These are phyloP conservation scores for Monilinia laxa DNA, from an alignment of 2,329 filamentous ascomycete genomes.

Conservation along the genomic window DNA sequence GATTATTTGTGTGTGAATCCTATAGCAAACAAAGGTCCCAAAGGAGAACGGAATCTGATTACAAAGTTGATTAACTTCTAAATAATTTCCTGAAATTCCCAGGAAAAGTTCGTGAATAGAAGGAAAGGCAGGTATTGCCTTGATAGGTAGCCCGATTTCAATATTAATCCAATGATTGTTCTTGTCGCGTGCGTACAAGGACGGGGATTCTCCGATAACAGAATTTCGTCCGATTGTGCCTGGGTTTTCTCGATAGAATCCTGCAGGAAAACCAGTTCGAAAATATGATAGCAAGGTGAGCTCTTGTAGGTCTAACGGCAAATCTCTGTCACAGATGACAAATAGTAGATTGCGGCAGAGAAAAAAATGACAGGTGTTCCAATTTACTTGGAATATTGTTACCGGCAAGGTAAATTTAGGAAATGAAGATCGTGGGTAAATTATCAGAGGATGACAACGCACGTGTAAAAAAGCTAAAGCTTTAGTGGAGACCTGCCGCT, in stretches of 20 bases:
- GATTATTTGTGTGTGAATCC: background rate
- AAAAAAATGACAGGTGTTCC: constrained; percentile 5
- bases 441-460: constrained; percentile 13
- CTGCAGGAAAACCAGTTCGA: constrained; percentile 8
- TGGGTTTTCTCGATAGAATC: constrained; percentile 17
- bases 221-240: constrained; percentile 16
- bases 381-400: constrained; percentile 5
- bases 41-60: constrained; percentile 14
- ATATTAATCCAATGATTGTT: constrained; percentile 31
- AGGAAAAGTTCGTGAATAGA: constrained; percentile 8
- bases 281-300: constrained; percentile 7
- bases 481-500: constrained; percentile 13
- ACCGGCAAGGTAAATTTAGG: constrained; percentile 10
- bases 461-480: constrained; percentile 20
- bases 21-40: background rate
- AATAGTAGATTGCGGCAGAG: constrained; percentile 11
- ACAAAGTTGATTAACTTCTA: constrained; percentile 9
- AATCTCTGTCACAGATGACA: constrained; percentile 5
- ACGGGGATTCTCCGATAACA: constrained; percentile 26
- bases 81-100: background rate
- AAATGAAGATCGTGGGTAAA: constrained; percentile 20
- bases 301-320: background rate
- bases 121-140: constrained; percentile 26
- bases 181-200: constrained; percentile 31
- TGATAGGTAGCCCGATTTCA: constrained; percentile 21